phyloP scores from a whole-genome alignment of 2,329 filamentous ascomycete species.

The Trichoderma sp. region DNA sequence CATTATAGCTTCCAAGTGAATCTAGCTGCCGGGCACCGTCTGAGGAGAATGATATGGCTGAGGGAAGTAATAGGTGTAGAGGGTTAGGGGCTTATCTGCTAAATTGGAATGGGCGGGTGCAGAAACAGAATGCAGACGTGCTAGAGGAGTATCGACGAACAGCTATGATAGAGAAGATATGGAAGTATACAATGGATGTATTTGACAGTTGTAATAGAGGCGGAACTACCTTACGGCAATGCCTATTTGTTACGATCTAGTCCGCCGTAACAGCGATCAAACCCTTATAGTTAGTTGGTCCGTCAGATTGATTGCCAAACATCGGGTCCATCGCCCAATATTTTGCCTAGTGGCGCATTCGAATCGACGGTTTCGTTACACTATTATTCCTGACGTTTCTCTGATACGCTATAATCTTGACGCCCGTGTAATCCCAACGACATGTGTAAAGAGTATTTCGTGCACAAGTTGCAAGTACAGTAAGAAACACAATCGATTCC shows the following conservation, averaged over 20 bases:
- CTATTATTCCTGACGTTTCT: no score
- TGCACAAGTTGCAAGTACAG: not conserved
- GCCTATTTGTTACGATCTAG: no score
- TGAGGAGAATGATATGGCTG: not conserved
- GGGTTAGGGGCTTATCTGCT: not conserved
- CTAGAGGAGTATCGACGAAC: not conserved
- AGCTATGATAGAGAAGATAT: not conserved
- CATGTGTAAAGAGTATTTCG: not conserved
- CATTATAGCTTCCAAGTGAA: not conserved
- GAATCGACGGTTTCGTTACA: no score
- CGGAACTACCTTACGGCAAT: not conserved
- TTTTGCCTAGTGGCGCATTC: no score
- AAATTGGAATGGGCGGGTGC: not conserved
- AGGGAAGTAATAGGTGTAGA: not conserved
- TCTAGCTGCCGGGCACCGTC: not conserved
- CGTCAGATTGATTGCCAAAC: no score
- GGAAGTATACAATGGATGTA: not conserved
- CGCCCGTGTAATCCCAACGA: no score
- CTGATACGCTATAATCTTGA: no score
- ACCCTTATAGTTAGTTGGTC: not conserved
- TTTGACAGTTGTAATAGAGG: not conserved
- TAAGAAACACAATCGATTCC: not conserved
- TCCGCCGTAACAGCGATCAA: no score
- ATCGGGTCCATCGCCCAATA: no score
- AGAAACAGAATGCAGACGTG: not conserved